These are phyloP conservation scores for Xylaria longipes DNA, from an alignment of 495 filamentous ascomycete species.

Conservation along the genomic window DNA sequence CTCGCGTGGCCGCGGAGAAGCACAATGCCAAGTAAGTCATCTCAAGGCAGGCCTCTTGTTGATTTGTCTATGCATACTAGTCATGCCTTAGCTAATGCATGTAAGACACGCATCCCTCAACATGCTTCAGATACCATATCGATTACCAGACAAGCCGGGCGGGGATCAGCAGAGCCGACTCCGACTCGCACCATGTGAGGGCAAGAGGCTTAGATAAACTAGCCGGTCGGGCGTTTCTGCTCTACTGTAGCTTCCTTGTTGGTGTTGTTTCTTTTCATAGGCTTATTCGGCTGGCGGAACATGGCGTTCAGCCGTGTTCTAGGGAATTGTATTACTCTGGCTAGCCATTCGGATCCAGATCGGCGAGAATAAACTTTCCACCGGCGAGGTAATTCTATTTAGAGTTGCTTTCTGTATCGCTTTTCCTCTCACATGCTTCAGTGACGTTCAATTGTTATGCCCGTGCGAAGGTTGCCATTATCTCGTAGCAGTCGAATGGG, in stretches of 20 bases:
- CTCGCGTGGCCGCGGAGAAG: background rate
- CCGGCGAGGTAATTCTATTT: background rate
- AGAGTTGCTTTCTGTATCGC: background rate
- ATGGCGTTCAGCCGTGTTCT: background rate
- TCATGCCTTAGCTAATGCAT: background rate
- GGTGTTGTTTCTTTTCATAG: background rate
- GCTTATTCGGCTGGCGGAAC: background rate
- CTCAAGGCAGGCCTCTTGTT: background rate
- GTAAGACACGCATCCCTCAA: constrained; percentile 7
- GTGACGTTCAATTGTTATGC: background rate
- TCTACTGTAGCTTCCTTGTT: background rate
- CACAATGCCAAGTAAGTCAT: background rate
- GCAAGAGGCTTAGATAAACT: constrained; percentile 4
- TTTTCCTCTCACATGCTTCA: no score
- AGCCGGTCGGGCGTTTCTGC: background rate
- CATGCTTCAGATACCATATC: background rate
- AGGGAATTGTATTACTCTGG: background rate
- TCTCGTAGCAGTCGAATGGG: background rate
- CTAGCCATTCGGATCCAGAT: background rate
- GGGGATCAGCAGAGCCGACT: background rate
- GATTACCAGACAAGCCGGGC: constrained; percentile 3
- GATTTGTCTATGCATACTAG: background rate
- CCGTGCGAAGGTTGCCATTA: background rate
- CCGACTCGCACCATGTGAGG: background rate
- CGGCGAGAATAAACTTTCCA: background rate